Evolutionary conservation across 2,329 filamentous ascomycete genomes (phyloP).

Genomic region (Cytospora schulzeri): DNA sequence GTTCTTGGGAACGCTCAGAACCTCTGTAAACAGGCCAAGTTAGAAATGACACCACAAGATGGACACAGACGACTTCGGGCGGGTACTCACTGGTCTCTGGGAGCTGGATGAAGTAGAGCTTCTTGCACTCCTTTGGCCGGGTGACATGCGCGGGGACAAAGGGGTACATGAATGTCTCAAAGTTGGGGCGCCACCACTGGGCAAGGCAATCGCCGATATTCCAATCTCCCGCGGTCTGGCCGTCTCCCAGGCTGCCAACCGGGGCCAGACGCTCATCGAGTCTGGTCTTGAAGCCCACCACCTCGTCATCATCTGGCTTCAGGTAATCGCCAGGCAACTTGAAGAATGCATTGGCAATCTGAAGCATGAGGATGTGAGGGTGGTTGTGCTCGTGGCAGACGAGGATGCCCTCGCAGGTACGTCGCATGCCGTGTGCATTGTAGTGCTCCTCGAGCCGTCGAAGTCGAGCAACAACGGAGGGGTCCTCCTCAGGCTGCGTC

Average conservation of each 20-base stretch:
- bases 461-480: slow-evolving; percentile 87
- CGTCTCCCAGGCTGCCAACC: slow-evolving; percentile 82
- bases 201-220: slow-evolving; percentile 91
- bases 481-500: slow-evolving; percentile 96
- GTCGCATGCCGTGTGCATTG: slow-evolving; percentile 87
- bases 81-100: slow-evolving; percentile 79
- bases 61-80: neutral
- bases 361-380: slow-evolving; percentile 96
- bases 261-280: slow-evolving; percentile 93
- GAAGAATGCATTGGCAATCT: slow-evolving; percentile 99
- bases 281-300: slow-evolving; percentile 90
- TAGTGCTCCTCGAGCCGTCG: slow-evolving; percentile 98
- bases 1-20: slow-evolving; percentile 96
- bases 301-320: slow-evolving; percentile 83
- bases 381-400: slow-evolving; percentile 99
- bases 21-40: slow-evolving; percentile 59
- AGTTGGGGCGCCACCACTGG: slow-evolving; percentile 98
- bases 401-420: slow-evolving; percentile 94
- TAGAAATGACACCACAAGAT: neutral
- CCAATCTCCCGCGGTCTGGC: slow-evolving; percentile 86
- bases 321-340: slow-evolving; percentile 98
- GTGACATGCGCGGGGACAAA: slow-evolving; percentile 97
- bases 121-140: slow-evolving; percentile 97
- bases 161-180: slow-evolving; percentile 99
- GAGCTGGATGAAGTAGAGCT: slow-evolving; percentile 95